Evolutionary conservation across 805 yeast genomes (phyloP), one percentile per base, ranked within the genome.

Genomic region (Candida pseudofarinosa): DNA sequence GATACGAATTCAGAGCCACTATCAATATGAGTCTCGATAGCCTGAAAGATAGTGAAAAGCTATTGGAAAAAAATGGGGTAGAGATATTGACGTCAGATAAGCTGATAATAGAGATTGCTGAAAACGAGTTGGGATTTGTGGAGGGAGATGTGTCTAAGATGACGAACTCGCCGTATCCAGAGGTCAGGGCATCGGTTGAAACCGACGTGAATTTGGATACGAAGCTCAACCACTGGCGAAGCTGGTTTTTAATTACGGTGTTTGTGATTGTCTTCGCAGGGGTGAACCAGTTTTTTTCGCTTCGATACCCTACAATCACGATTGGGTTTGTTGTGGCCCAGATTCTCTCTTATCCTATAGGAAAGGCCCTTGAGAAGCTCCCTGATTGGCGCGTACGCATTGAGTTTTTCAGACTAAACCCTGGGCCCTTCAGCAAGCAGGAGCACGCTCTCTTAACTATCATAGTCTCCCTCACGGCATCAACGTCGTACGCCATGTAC

Each of bases 311-410:
- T 4, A 45, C 59, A 6, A 46, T 59, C 42, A 42, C 54, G 30
- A 58, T 59, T 26, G 47, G 55, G 2, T 54, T 50, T 28, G 50
- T 58, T 18, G 63, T 59, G n/a, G 56, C 59, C 10, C 58, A 55
- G 35, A 48, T 58, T 20, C 39, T 59, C 19, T 50, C 61, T 14
- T 59, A 39, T 35, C 63, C 63, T 6, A 42, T 56, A 13, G 63
- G 62, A 1, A 46, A 43, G 19, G 40, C 41, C 5, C 43, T 55
- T 40, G 60, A 53, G 16, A 39, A 37, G 38, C 40, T 42, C 19
- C 72, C 74, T 3, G 57, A 69, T 43, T 12, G 26, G 30, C 28
- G 43, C 37, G 52, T 55, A 37, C 49, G 51, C 2, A 6, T 20
- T 6, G 20, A 15, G 12, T 42, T 42, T 28, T 14, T 2, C 12